These are phyloP conservation scores for Fusarium coffeatum DNA, from an alignment of 2,329 filamentous ascomycete species.

Conservation along the genomic window DNA sequence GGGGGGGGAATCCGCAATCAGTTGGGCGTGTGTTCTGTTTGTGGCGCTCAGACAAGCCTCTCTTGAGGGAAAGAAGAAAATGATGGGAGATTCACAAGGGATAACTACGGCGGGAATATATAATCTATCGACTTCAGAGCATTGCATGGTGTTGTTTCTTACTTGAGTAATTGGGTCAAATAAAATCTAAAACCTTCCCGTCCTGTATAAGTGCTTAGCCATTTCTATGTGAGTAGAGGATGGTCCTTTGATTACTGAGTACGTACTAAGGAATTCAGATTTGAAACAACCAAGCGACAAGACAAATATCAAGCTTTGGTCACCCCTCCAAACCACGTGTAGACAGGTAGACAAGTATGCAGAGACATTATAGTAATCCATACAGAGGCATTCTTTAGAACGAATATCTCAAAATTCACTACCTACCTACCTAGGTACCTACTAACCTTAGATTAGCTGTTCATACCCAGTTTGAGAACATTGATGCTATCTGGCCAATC, in stretches of 20 bases:
- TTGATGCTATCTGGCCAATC: conserved; percentile 30
- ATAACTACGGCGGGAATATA: not conserved
- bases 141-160: conserved; percentile 15
- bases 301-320: not conserved
- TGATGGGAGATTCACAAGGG: conserved; percentile 17
- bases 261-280: not conserved
- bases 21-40: conserved; percentile 18
- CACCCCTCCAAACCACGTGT: not conserved
- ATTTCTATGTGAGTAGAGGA: not conserved
- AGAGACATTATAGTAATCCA: not conserved
- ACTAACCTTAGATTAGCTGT: not conserved
- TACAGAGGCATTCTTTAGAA: not conserved
- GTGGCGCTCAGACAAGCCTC: conserved; percentile 42
- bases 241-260: not conserved
- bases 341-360: not conserved
- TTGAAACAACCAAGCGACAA: not conserved
- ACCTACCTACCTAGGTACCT: too few species aligned
- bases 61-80: conserved; percentile 13
- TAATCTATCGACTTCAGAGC: not conserved
- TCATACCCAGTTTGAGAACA: conserved; percentile 15
- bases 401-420: not conserved
- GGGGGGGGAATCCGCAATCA: conserved; percentile 9
- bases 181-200: not conserved
- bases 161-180: conserved; percentile 6
- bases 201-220: not conserved